Conservation (phyloP, 1,284 basidiomycete genomes). For the Entoloma clypeatum region DNA sequence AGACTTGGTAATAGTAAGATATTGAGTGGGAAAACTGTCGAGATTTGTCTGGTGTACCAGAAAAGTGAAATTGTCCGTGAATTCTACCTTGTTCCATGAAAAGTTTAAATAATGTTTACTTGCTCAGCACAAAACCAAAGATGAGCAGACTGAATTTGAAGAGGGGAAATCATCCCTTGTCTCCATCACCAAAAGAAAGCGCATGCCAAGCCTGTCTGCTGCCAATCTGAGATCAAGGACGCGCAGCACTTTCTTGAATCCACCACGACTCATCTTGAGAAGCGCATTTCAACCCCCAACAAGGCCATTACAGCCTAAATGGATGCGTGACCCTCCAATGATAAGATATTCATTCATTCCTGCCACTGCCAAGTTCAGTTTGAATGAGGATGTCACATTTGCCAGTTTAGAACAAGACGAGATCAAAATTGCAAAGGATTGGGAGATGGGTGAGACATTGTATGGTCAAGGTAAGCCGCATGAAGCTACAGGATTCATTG, state of each 20-base stretch:
- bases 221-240: not conserved
- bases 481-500: constrained; percentile 3
- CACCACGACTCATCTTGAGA: not conserved
- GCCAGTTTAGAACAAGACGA: constrained; percentile 1
- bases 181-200: not conserved
- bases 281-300: constrained; percentile 1
- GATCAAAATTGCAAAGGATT: constrained; percentile 17
- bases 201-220: not conserved
- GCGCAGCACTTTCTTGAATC: not conserved
- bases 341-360: constrained; percentile 5
- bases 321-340: constrained; percentile 7
- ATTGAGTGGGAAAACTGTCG: constrained; percentile 2
- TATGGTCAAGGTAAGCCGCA: not conserved
- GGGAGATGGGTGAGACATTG: constrained; percentile 8
- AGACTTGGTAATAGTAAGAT: constrained; percentile 4
- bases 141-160: not conserved
- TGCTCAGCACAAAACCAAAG: not conserved
- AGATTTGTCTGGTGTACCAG: constrained; percentile 8
- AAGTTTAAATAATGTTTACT: not conserved
- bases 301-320: not conserved
- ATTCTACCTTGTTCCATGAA: not conserved
- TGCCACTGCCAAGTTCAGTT: constrained; percentile 6
- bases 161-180: not conserved
- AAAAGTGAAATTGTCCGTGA: constrained; percentile 2
- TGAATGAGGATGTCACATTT: constrained; percentile 1